phyloP scores from a whole-genome alignment of 768 basidiomycete species.

The Agaricus subrufescens region DNA sequence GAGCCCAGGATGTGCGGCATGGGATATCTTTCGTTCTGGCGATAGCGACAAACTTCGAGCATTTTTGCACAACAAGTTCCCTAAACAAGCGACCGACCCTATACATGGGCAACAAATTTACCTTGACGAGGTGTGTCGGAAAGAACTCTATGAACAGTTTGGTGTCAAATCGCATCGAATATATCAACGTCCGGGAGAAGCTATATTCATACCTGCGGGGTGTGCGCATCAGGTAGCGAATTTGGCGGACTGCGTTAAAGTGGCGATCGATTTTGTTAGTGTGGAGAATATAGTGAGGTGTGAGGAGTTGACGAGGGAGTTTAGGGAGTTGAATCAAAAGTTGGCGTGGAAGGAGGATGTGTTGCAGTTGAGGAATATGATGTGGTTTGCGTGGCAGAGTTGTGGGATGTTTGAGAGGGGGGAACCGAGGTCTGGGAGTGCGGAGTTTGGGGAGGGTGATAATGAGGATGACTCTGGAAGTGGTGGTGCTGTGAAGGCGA shows the following conservation, averaged over 20 bases:
- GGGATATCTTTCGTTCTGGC: conserved; percentile 85
- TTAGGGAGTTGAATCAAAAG: conserved; percentile 83
- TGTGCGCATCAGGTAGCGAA: conserved; percentile 94
- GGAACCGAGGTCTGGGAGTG: neutral
- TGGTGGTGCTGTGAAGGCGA: neutral
- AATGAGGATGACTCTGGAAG: neutral
- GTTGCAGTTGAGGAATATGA: conserved; percentile 84
- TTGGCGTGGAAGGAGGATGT: conserved; percentile 95
- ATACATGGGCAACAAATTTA: conserved; percentile 91
- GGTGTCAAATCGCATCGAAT: conserved; percentile 79
- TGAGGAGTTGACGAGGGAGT: conserved; percentile 81
- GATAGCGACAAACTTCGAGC: conserved; percentile 74
- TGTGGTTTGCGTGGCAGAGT: conserved; percentile 91
- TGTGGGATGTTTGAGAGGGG: conserved; percentile 38
- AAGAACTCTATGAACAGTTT: conserved; percentile 58
- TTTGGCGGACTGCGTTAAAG: conserved; percentile 92
- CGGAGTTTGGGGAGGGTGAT: neutral
- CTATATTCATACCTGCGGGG: conserved; percentile 93
- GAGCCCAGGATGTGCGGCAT: conserved; percentile 76
- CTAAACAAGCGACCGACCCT: conserved; percentile 48
- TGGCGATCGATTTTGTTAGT: conserved; percentile 92
- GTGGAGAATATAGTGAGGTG: conserved; percentile 89
- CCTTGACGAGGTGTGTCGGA: conserved; percentile 63
- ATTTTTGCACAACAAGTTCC: conserved; percentile 59
- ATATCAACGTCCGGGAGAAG: conserved; percentile 89